Evolutionary conservation across 805 yeast species (phyloP).

Genomic region (Yarrowia alimentaria): DNA sequence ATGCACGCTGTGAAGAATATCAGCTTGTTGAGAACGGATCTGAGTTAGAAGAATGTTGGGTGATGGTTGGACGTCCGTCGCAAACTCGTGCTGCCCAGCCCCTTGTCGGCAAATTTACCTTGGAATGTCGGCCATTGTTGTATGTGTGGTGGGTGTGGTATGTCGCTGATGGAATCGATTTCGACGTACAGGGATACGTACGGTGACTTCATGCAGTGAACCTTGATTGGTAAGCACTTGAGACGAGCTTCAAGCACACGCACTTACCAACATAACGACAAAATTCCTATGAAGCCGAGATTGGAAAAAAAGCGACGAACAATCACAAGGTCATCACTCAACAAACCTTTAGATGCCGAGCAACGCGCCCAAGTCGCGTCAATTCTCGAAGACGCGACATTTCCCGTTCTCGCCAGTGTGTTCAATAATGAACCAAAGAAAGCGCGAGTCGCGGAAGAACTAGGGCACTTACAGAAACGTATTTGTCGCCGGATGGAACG

Average conservation of each 20-base stretch:
- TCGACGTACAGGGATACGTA: neutral
- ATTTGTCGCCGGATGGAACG: constrained; percentile 1
- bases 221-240: constrained; percentile 10
- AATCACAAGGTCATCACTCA: neutral
- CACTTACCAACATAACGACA: neutral
- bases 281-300: constrained; percentile 19
- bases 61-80: too few species aligned
- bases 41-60: constrained; percentile 28
- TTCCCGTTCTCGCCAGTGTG: constrained; percentile 1
- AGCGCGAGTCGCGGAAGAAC: constrained; percentile 10
- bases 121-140: constrained; percentile 22
- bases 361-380: constrained; percentile 1
- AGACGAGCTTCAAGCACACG: too few species aligned
- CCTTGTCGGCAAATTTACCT: neutral
- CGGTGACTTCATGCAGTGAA: neutral
- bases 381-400: constrained; percentile 11
- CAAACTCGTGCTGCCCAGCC: too few species aligned
- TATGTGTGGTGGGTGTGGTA: neutral
- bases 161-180: too few species aligned
- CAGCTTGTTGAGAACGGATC: constrained; percentile 48
- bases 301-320: neutral
- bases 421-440: constrained; percentile 5
- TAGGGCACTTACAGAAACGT: constrained; percentile 12
- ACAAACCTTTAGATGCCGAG: neutral
- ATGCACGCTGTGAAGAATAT: constrained; percentile 67